Conservation (phyloP, 306 rosid species). For the Herpetospermum pedunculosum region DNA sequence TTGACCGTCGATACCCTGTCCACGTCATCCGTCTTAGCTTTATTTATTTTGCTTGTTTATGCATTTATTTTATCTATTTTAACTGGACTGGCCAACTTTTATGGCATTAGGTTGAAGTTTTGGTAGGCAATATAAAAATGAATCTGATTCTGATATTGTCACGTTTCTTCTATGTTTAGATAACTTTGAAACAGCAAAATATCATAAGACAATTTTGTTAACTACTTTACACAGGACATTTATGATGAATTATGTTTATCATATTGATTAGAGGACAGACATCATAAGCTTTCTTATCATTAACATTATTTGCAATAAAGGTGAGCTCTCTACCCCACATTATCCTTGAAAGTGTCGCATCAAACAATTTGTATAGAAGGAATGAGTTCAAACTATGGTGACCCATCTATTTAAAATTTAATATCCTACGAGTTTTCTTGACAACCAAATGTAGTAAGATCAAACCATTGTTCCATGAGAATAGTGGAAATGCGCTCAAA, state of each 20-base stretch:
- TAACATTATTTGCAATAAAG: background rate
- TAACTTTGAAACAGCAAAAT: background rate
- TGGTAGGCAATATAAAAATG: constrained; percentile 5
- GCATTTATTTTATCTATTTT: constrained; percentile 1
- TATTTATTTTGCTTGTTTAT: constrained; percentile 8
- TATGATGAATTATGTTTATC: background rate
- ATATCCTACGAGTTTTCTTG: too few species aligned
- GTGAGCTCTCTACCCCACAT: background rate
- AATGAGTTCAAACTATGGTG: too few species aligned
- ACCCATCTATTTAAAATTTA: too few species aligned
- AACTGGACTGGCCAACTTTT: background rate
- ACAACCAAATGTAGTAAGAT: too few species aligned
- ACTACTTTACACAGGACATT: background rate
- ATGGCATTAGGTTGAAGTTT: constrained; percentile 11
- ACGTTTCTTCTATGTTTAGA: background rate
- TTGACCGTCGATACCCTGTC: constrained; percentile 9
- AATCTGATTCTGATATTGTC: background rate
- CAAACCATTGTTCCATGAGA: too few species aligned
- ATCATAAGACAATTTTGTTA: background rate
- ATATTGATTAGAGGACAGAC: background rate
- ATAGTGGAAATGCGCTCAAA: too few species aligned
- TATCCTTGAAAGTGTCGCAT: background rate
- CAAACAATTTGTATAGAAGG: too few species aligned
- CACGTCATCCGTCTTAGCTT: constrained; percentile 1
- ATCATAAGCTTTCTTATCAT: background rate